Percentiles rank a stretch among this genome's conserved stretches.
Conservation (phyloP, 192 early-diverging fungal species). For the Backusella tarrabulga region DNA sequence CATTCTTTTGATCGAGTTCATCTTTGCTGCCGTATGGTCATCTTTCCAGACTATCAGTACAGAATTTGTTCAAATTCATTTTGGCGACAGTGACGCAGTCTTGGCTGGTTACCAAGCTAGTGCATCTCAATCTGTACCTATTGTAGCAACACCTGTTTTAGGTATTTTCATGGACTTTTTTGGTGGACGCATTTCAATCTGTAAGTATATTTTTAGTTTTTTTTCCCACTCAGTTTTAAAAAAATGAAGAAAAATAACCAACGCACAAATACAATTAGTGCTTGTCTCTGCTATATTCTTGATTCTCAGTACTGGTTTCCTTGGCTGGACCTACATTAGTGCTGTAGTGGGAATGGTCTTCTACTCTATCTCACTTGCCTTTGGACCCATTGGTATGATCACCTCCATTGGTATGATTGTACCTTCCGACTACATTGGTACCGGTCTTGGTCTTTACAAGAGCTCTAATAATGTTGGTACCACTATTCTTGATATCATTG, state of each 20-base stretch:
- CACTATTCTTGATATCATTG: constrained; percentile 56
- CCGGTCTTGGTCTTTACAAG: constrained; percentile 63
- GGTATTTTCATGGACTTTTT: constrained; percentile 57
- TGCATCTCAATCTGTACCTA: constrained; percentile 53
- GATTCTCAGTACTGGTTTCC: constrained; percentile 32
- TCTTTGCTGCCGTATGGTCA: constrained; percentile 48
- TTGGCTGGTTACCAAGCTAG: constrained; percentile 38
- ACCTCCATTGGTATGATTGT: constrained; percentile 60
- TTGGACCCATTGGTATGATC: constrained; percentile 60
- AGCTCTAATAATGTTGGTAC: constrained; percentile 60
- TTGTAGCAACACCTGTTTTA: constrained; percentile 49
- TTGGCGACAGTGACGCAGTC: constrained; percentile 25
- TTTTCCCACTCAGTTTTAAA: neutral
- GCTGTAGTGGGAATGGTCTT: constrained; percentile 55
- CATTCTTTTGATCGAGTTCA: constrained; percentile 56
- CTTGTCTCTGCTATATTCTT: constrained; percentile 30
- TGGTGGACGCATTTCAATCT: constrained; percentile 47
- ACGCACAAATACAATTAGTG: constrained; percentile 8
- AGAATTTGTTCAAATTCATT: constrained; percentile 37
- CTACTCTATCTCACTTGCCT: constrained; percentile 56
- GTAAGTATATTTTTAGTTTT: constrained; percentile 15
- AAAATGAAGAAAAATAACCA: neutral
- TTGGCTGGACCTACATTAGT: constrained; percentile 56
- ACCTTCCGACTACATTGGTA: constrained; percentile 56
- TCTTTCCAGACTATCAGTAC: constrained; percentile 35